Evolutionary conservation across 2,329 filamentous ascomycete genomes (phyloP).

Genomic region (Aspergillus tanneri): DNA sequence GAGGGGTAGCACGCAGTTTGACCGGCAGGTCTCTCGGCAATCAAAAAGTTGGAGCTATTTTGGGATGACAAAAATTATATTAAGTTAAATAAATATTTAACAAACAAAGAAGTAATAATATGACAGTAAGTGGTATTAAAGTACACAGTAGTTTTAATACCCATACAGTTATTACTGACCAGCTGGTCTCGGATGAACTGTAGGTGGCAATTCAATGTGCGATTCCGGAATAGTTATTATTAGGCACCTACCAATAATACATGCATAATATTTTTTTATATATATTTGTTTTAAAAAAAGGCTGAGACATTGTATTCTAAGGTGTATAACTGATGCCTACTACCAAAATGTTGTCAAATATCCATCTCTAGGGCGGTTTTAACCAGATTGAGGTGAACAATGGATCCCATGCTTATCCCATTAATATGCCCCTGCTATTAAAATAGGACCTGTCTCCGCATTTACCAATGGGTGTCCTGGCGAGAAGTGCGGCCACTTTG

Average conservation of each 20-base stretch:
- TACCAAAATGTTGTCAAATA: too few species aligned
- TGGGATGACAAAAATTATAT: slow-evolving; percentile 1
- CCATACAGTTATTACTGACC: neutral
- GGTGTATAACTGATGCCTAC: too few species aligned
- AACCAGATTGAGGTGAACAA: neutral
- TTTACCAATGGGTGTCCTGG: slow-evolving; percentile 1
- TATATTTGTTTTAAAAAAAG: too few species aligned
- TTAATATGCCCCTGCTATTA: neutral
- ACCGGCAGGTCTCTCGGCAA: slow-evolving; percentile 3
- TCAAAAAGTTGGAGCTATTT: slow-evolving; percentile 9
- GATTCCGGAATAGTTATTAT: neutral
- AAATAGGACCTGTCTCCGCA: slow-evolving; percentile 5
- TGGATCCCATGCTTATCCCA: slow-evolving; percentile 1
- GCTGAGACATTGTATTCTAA: too few species aligned
- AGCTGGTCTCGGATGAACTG: slow-evolving; percentile 8
- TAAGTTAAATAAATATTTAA: neutral
- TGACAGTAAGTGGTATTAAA: neutral
- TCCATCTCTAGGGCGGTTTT: too few species aligned
- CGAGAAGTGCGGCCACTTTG: neutral
- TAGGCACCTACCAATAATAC: slow-evolving; percentile 3
- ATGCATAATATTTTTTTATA: slow-evolving; percentile 1
- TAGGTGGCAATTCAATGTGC: slow-evolving; percentile 6
- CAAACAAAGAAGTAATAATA: neutral
- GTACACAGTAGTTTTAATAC: too few species aligned
- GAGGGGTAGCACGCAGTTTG: neutral